Conservation (phyloP, 257 asterid species). For the Rehmannia glutinosa region DNA sequence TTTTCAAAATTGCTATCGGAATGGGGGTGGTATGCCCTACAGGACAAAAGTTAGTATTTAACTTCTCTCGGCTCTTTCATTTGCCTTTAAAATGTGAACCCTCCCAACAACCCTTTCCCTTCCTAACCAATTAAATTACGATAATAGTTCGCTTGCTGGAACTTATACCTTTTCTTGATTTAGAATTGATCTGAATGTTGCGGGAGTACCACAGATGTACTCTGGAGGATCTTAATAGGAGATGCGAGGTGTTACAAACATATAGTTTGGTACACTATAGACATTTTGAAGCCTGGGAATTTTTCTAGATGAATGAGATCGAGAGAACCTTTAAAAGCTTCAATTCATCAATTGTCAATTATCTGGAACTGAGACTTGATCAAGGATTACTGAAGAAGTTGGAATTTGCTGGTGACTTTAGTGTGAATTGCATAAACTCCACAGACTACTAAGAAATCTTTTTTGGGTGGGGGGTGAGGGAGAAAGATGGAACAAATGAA, state of each 20-base stretch:
- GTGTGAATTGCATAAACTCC: background rate
- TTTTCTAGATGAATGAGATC: background rate
- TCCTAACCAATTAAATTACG: background rate
- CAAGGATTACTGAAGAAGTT: background rate
- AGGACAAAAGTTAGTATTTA: constrained; percentile 56
- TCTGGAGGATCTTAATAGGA: background rate
- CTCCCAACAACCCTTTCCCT: background rate
- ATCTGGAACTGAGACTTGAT: background rate
- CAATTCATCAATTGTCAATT: background rate
- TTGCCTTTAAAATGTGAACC: constrained; percentile 6
- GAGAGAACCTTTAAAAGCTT: background rate
- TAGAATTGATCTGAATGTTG: background rate
- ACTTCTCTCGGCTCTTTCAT: constrained; percentile 11
- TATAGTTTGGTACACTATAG: background rate
- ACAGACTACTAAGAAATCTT: background rate
- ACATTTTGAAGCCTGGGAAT: background rate
- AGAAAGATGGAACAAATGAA: background rate
- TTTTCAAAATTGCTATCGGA: constrained; percentile 44
- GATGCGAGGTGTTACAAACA: background rate
- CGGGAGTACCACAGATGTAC: background rate
- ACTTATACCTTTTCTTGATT: background rate
- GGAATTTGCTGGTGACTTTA: background rate
- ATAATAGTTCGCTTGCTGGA: background rate
- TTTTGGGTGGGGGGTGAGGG: background rate
- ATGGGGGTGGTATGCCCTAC: constrained; percentile 49